Base-by-base conservation (phyloP, 2,329 filamentous ascomycete genomes). In the Dryadomyces sulphureus region DNA sequence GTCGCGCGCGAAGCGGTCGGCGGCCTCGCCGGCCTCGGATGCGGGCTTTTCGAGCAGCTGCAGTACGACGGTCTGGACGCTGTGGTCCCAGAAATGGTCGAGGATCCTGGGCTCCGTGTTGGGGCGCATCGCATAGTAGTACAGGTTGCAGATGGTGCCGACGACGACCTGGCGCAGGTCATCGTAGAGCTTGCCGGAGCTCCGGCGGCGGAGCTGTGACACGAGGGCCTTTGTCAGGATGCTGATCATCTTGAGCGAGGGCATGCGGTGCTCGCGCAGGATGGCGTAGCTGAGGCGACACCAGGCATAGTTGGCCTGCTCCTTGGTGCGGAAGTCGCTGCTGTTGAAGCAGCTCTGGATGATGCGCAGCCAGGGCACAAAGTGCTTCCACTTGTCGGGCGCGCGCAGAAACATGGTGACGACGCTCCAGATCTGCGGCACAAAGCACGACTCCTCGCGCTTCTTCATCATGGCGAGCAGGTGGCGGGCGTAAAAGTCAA, bases 341-440 rank as follows among this genome's bases (percentile, higher is more conserved):
- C 78, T 82, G 57, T 94, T 94, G 62, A 96, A 87, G 56, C 86
- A 92, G 50, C 72, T 72, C 55, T 94, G 83, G 17, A 94, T 80
- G 9, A 94, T 72, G 27, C 73, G 72, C 7, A 95, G 68, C 84
- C 87, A 95, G 6, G 74, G 69, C 24, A 70, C 73, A 51, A 87
- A 78, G 56, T 83, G 76, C 27, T 80, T 70, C 84, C 90, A 96
- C 65, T 59, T 79, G 52, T 66, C 77, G 56, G 67, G 78, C 62
- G 64, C 77, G 64, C 83, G 78, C 41, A 95, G 67, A 46, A 94
- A 77, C 2, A 94, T 70, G 7, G 90, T 77, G 2, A 94, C 68
- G 32, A 87, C 75, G 48, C 84, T 83, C 90, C 90, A 96, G 20
- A 96, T 85, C 53, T 88, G 84, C 6, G 92, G 89, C 1, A 94